Conservation (phyloP, 495 filamentous ascomycete species). For the Penicillium turbatum region DNA sequence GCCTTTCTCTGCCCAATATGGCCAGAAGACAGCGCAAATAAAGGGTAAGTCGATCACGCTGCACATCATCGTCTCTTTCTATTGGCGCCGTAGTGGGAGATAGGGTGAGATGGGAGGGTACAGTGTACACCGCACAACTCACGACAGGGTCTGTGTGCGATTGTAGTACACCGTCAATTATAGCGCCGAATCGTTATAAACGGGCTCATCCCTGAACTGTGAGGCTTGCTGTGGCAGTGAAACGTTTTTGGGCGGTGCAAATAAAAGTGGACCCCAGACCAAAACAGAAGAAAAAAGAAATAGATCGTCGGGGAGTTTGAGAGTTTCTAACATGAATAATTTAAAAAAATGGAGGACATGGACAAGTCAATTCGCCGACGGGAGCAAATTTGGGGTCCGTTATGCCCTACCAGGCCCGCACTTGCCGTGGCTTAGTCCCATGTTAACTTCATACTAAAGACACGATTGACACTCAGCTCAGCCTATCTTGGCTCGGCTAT, state of each 20-base stretch:
- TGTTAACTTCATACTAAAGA: not conserved
- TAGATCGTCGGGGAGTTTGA: not conserved
- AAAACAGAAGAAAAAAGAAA: not conserved
- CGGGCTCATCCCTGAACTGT: constrained; percentile 3
- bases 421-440: not conserved
- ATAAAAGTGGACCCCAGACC: constrained; percentile 4
- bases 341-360: not conserved
- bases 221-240: constrained; percentile 31
- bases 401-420: not conserved
- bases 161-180: constrained; percentile 14
- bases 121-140: constrained; percentile 9
- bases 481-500: constrained; percentile 1
- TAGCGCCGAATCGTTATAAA: not conserved
- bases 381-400: not conserved
- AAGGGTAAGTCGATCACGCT: constrained; percentile 25
- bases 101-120: not conserved
- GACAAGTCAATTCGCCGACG: not conserved
- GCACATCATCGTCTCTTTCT: constrained; percentile 24
- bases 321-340: not conserved
- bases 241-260: constrained; percentile 22
- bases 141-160: not conserved
- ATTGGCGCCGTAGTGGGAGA: constrained; percentile 13
- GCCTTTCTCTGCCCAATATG: constrained; percentile 18
- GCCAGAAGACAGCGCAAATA: not conserved
- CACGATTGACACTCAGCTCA: not conserved